Evolutionary conservation across 2,329 filamentous ascomycete species (phyloP).

Genomic region (Colletotrichum falcatum): DNA sequence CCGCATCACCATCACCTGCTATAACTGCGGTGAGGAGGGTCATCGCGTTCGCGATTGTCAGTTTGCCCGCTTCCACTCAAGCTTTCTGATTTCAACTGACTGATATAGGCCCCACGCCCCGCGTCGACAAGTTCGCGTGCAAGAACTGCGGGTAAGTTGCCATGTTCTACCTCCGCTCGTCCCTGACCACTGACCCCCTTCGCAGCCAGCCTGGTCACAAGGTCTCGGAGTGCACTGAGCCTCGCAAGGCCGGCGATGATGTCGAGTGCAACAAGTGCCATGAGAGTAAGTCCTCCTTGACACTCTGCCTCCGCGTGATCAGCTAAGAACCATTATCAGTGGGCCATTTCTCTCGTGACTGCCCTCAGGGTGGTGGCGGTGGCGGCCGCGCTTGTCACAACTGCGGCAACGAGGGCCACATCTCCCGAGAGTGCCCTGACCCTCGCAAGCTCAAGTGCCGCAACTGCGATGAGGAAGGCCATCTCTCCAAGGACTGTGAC

Average conservation of each 20-base stretch:
- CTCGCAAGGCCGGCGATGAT: slow-evolving; percentile 67
- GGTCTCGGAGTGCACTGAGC: slow-evolving; percentile 65
- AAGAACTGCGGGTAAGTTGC: slow-evolving; percentile 71
- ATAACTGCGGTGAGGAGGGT: slow-evolving; percentile 72
- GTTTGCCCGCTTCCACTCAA: slow-evolving; percentile 44
- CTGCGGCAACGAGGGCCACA: slow-evolving; percentile 73
- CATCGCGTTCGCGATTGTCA: slow-evolving; percentile 78
- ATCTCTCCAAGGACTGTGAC: slow-evolving; percentile 72
- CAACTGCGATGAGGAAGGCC: slow-evolving; percentile 70
- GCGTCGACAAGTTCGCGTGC: slow-evolving; percentile 74
- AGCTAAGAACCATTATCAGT: slow-evolving; percentile 49
- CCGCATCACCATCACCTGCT: slow-evolving; percentile 66
- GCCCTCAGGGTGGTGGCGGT: slow-evolving; percentile 70
- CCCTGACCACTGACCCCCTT: slow-evolving; percentile 30
- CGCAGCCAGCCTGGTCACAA: slow-evolving; percentile 63
- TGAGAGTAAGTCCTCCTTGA: slow-evolving; percentile 61
- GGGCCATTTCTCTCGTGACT: slow-evolving; percentile 75
- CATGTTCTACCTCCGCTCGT: not conserved
- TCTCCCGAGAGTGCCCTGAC: slow-evolving; percentile 63
- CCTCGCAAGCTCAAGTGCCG: slow-evolving; percentile 67
- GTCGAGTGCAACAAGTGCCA: slow-evolving; percentile 76
- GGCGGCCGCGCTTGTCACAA: slow-evolving; percentile 68
- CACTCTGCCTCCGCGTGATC: not conserved
- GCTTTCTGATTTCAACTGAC: not conserved
- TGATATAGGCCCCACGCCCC: slow-evolving; percentile 64